Evolutionary conservation across 2,329 filamentous ascomycete genomes (phyloP).

Genomic region (Cercospora zeae-maydis): DNA sequence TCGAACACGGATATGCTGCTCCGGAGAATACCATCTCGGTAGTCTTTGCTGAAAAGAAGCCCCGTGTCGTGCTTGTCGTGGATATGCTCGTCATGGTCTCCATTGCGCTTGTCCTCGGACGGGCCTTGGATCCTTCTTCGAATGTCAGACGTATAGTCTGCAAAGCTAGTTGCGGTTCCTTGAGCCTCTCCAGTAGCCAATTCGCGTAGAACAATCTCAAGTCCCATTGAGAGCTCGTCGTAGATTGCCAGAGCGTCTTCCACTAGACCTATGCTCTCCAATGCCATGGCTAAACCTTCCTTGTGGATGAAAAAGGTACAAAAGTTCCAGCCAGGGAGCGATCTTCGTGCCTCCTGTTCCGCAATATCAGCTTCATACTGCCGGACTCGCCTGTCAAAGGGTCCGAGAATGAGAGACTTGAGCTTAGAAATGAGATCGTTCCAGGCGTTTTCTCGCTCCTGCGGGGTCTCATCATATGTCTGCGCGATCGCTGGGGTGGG

Average conservation of each 20-base stretch:
- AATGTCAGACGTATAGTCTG: slow-evolving; percentile 70
- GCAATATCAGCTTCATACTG: slow-evolving; percentile 98
- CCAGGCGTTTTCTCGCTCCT: slow-evolving; percentile 80
- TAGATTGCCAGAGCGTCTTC: slow-evolving; percentile 94
- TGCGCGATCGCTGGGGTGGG: slow-evolving; percentile 43
- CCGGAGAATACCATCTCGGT: slow-evolving; percentile 84
- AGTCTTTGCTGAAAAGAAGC: slow-evolving; percentile 60
- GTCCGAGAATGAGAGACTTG: slow-evolving; percentile 79
- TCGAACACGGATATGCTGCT: slow-evolving; percentile 97
- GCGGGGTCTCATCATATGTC: slow-evolving; percentile 65
- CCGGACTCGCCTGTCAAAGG: slow-evolving; percentile 83
- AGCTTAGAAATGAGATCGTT: slow-evolving; percentile 79
- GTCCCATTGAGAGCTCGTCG: slow-evolving; percentile 83
- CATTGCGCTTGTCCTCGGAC: slow-evolving; percentile 18
- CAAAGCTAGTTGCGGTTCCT: slow-evolving; percentile 68
- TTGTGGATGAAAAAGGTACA: slow-evolving; percentile 99
- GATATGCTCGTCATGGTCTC: slow-evolving; percentile 13
- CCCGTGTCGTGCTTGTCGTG: slow-evolving; percentile 19
- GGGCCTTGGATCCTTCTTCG: slow-evolving; percentile 28
- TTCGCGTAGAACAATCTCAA: slow-evolving; percentile 78
- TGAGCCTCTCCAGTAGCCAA: slow-evolving; percentile 59
- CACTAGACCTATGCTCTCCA: slow-evolving; percentile 92
- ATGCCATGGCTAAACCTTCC: slow-evolving; percentile 86
- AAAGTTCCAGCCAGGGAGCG: slow-evolving; percentile 94
- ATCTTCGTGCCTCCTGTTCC: slow-evolving; percentile 84